Percentiles rank a stretch among this genome's conserved stretches.
Evolutionary conservation across 192 early-diverging fungal genomes (phyloP).

Genomic region (Entomortierella chlamydospora): DNA sequence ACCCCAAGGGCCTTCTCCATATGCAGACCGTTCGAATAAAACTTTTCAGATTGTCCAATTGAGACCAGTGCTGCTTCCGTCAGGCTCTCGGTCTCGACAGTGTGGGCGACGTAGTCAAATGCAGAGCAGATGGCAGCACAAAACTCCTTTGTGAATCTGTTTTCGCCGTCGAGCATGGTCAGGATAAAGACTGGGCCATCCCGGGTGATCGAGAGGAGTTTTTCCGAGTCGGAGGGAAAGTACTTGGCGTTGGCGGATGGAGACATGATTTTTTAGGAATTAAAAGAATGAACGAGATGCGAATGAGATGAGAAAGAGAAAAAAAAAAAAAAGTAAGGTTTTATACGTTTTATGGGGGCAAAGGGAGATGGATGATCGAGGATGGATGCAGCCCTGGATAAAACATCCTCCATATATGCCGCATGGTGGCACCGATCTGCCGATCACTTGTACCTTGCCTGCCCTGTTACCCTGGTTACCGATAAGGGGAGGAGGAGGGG

Average conservation of each 20-base stretch:
- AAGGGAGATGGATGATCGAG: no score
- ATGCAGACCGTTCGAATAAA: slow-evolving; percentile 80
- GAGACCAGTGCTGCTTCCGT: slow-evolving; percentile 70
- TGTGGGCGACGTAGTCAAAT: slow-evolving; percentile 67
- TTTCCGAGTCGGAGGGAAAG: slow-evolving; percentile 7
- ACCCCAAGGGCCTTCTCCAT: slow-evolving; percentile 54
- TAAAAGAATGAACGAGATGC: no score
- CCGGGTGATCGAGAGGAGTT: slow-evolving; percentile 33
- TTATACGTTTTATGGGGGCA: no score
- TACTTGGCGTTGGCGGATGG: slow-evolving; percentile 8
- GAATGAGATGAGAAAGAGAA: no score
- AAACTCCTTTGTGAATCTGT: slow-evolving; percentile 74
- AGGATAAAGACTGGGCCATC: slow-evolving; percentile 72
- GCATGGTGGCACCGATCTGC: no score
- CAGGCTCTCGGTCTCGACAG: slow-evolving; percentile 54
- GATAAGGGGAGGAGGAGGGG: no score
- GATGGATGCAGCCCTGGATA: no score
- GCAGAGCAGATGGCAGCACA: slow-evolving; percentile 66
- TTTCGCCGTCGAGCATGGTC: slow-evolving; percentile 72
- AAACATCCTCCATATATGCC: no score
- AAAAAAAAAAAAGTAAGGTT: no score
- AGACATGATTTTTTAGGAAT: no score
- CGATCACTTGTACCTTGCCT: no score
- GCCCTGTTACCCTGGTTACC: no score
- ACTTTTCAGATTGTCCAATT: slow-evolving; percentile 70